Conservation (phyloP, 2,329 filamentous ascomycete species). For the Penicillium thymicola region DNA sequence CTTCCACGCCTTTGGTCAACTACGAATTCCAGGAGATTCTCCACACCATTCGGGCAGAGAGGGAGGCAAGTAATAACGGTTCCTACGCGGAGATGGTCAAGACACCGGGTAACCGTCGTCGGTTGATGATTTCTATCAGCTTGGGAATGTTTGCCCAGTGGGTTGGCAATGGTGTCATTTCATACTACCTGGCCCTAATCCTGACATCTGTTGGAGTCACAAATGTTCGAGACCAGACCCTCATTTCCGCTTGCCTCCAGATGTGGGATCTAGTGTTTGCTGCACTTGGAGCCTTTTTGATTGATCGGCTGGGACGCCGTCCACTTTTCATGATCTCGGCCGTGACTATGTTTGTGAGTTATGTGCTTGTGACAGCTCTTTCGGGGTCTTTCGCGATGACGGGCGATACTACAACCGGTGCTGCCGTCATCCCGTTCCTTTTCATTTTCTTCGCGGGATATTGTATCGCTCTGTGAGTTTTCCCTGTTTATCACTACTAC, state of each 20-base stretch:
- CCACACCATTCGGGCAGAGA: background rate
- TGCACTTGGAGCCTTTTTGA: background rate
- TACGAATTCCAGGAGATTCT: background rate
- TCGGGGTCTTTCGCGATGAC: background rate
- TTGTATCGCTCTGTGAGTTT: background rate
- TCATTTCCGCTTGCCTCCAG: background rate
- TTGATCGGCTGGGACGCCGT: background rate
- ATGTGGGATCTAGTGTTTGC: background rate
- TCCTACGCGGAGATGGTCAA: background rate
- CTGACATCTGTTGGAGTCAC: background rate
- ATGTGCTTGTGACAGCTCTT: background rate
- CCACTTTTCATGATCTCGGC: background rate
- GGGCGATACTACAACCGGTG: background rate
- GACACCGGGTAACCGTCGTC: background rate
- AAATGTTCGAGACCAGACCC: background rate
- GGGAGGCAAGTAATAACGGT: background rate
- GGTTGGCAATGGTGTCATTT: background rate
- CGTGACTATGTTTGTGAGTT: background rate
- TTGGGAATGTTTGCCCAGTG: background rate
- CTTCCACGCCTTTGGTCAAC: background rate
- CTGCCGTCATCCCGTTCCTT: background rate
- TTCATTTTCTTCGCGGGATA: background rate
- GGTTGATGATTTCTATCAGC: background rate
- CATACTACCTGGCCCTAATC: background rate
- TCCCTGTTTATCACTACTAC: background rate